Evolutionary conservation across 306 rosid species (phyloP).

Genomic region (Sphenostylis stenocarpa): DNA sequence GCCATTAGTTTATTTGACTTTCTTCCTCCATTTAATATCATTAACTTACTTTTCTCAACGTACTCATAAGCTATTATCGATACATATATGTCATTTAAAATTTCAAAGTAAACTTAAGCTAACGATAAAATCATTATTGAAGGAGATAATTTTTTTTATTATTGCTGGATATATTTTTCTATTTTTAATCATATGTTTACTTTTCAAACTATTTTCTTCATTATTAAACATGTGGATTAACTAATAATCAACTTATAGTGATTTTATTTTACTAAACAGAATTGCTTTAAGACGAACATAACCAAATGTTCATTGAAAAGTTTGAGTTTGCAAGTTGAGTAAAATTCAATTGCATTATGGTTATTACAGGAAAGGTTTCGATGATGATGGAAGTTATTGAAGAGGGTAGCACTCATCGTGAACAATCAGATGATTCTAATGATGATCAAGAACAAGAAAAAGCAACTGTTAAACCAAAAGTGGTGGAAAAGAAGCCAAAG

Average conservation of each 20-base stretch:
- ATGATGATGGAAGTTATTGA: constrained; percentile 50
- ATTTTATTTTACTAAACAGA: not conserved
- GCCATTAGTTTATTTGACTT: not conserved
- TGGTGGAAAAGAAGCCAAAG: constrained; percentile 18
- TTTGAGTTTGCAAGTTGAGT: not conserved
- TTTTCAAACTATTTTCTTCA: not conserved
- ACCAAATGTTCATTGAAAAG: too few species aligned
- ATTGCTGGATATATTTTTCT: not conserved
- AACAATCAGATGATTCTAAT: constrained; percentile 25
- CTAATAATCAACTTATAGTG: too few species aligned
- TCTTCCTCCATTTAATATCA: not conserved
- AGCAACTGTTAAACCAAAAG: not conserved
- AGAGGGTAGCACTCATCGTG: constrained; percentile 44
- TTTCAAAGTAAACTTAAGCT: not conserved
- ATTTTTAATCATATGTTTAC: not conserved
- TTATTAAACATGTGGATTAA: not conserved
- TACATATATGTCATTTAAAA: not conserved
- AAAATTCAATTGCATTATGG: not conserved
- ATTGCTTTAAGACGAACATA: not conserved
- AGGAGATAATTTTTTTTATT: not conserved
- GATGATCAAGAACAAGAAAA: constrained; percentile 17
- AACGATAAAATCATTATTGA: not conserved
- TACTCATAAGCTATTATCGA: not conserved
- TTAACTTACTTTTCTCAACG: not conserved
- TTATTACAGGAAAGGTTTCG: constrained; percentile 41